These are phyloP conservation scores for Bruguiera sexangula DNA, from an alignment of 345 rosid genomes.

Conservation along the genomic window DNA sequence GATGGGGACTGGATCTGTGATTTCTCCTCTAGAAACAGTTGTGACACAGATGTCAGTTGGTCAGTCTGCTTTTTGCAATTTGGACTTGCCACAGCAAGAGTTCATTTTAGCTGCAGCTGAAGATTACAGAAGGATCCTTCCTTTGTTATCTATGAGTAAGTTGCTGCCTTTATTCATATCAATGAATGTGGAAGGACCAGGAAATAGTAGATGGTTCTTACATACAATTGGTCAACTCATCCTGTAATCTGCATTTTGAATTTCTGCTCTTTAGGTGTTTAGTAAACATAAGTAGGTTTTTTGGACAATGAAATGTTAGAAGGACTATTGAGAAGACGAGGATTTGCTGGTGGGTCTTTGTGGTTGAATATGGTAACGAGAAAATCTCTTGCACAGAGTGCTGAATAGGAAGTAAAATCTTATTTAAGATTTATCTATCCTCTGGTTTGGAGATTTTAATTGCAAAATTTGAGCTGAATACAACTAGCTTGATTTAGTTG, in stretches of 20 bases:
- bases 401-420: too few species aligned
- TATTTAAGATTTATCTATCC: background rate
- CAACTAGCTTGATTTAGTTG: too few species aligned
- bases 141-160: slow-evolving; percentile 58
- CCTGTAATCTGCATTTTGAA: slow-evolving; percentile 2
- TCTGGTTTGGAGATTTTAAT: background rate
- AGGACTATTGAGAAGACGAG: too few species aligned
- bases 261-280: slow-evolving; percentile 1
- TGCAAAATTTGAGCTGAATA: background rate
- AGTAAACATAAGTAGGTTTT: too few species aligned
- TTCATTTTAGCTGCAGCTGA: slow-evolving; percentile 57
- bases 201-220: background rate
- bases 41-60: slow-evolving; percentile 78
- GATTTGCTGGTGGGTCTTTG: too few species aligned
- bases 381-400: too few species aligned
- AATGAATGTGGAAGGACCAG: background rate
- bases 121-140: slow-evolving; percentile 41
- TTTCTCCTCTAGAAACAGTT: slow-evolving; percentile 55
- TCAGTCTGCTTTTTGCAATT: slow-evolving; percentile 56
- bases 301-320: too few species aligned
- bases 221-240: slow-evolving; percentile 9
- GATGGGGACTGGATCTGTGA: slow-evolving; percentile 76
- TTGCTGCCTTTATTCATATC: slow-evolving; percentile 15
- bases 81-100: slow-evolving; percentile 42
- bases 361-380: too few species aligned